These are phyloP conservation scores for Nitzschia sp. DNA, from an alignment of 108 stramenopile genomes.

Conservation along the genomic window DNA sequence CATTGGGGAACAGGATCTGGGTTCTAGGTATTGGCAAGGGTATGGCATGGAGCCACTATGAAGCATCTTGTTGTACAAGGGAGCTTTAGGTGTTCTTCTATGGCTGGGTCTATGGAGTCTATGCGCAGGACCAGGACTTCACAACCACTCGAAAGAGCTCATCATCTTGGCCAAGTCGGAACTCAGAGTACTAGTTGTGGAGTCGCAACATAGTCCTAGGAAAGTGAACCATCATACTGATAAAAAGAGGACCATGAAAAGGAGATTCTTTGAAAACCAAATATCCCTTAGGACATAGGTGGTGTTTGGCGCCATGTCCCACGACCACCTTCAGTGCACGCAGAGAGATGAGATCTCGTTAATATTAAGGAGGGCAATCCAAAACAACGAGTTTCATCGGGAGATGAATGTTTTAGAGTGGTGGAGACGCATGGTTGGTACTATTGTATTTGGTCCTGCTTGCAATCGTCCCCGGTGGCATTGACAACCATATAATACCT, in stretches of 20 bases:
- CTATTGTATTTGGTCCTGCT: too few relatives aligned
- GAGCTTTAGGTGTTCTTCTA: background rate
- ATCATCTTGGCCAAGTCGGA: constrained; percentile 24
- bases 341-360: too few relatives aligned
- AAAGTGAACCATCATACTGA: constrained; percentile 1
- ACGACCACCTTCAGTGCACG: too few relatives aligned
- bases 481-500: too few relatives aligned
- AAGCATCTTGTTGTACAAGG: background rate
- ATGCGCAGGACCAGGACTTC: constrained; percentile 18
- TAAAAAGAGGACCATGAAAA: background rate
- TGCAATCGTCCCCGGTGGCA: too few relatives aligned
- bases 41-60: constrained; percentile 1
- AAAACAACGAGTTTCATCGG: too few relatives aligned
- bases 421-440: too few relatives aligned
- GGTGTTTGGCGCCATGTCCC: background rate
- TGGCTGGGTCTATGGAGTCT: background rate
- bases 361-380: too few relatives aligned
- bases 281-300: background rate
- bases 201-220: constrained; percentile 1
- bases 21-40: background rate
- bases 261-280: background rate
- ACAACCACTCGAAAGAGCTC: constrained; percentile 9
- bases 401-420: too few relatives aligned
- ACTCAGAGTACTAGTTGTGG: constrained; percentile 26
- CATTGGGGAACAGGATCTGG: too few relatives aligned